Base-by-base conservation (phyloP, 2,329 filamentous ascomycete genomes). In the Venturia carpophila region DNA sequence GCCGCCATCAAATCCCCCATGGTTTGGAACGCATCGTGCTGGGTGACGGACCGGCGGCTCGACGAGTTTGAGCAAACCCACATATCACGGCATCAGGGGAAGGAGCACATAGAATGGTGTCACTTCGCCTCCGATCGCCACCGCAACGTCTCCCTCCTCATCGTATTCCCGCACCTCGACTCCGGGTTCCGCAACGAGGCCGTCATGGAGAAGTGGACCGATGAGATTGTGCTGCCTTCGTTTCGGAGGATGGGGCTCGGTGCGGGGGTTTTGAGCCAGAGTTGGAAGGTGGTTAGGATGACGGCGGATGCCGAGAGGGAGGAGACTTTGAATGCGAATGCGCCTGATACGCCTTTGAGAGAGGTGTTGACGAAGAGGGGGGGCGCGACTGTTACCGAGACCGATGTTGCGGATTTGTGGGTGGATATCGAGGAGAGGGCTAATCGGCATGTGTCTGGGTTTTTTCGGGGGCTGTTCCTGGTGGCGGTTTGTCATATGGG, bases 41-140 rank as follows among this genome's bases (percentile, higher is more conserved):
- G 63, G 63, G 47, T 64, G 2, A 47, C 63, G 2, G 37, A 58
- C 19, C 63, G 52, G 2, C 30, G 63, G 1, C 52, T 64, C 30
- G 49, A 64, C 49, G 47, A 56, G 41, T 64, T 64, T 49, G 63
- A 64, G 27, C 47, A 64, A 42, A 3, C 47, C 2, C 52, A 58
- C 1, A 64, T 64, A 17, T 39, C 27, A 3, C 17, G 6, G 5
- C 63, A 64, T 19, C 63, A 64, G 34, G 19, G 63, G 24, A 64
- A 47, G 27, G 43, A 47, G 13, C 63, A 64, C 43, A 60, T 64
- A 15, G 63, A 64, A 64, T 64, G 63, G 63, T 64, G 63, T 43
- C 52, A 64, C 34, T 64, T 64, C 21, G 63, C 63, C 1, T 56
- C 63, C 2, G 63, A 64, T 19, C 43, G 21, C 19, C 19, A 56